Evolutionary conservation across 1,284 basidiomycete genomes (phyloP), one percentile per base, ranked within the genome.

Genomic region (Fistulinella cinereoalba): DNA sequence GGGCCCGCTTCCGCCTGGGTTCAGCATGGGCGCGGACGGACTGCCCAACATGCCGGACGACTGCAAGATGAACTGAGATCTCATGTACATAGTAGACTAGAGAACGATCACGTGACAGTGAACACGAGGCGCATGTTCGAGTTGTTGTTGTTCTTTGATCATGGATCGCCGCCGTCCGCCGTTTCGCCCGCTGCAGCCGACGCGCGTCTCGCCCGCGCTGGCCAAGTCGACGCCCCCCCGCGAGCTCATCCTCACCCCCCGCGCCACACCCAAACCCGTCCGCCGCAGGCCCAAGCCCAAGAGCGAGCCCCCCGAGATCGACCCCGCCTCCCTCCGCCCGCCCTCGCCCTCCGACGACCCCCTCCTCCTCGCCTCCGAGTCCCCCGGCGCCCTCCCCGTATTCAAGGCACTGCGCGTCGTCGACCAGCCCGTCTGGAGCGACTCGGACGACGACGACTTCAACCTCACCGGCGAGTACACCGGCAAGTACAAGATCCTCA

Each of bases 1-100:
- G 82, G 96, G 95, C 2, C 85, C 90, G 5, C 75, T 97, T 55
- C 94, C 94, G 0, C 80, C 91, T 4, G 92, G 87, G 18, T 71
- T 89, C 43, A 80, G 73, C 10, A 56, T 84, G 24, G 77, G 77
- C 1, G 38, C 71, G 3, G 82, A 87, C 41, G 80, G 81, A 1
- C 57, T 79, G 38, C 79, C 83, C 6, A 69, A 79, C 40, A 47
- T 79, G 12, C 77, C 76, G 4, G 80, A 78, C 0, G 71, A 67
- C 1, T 85, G 83, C 56, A 64, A 65, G 10, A 67, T 84, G 45
- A 50, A 41, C 27, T 64, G 27, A 52, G 19, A 15, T 19, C 16
- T 51, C n/a, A 24, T 38, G 5, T 34, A 8, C 2, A 7, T 7
- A 11, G 8, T 21, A 25, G 27, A 28, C 13, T 22, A 19, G 22